phyloP scores from a whole-genome alignment of 257 asterid genomes.

The Ocimum tenuiflorum region DNA sequence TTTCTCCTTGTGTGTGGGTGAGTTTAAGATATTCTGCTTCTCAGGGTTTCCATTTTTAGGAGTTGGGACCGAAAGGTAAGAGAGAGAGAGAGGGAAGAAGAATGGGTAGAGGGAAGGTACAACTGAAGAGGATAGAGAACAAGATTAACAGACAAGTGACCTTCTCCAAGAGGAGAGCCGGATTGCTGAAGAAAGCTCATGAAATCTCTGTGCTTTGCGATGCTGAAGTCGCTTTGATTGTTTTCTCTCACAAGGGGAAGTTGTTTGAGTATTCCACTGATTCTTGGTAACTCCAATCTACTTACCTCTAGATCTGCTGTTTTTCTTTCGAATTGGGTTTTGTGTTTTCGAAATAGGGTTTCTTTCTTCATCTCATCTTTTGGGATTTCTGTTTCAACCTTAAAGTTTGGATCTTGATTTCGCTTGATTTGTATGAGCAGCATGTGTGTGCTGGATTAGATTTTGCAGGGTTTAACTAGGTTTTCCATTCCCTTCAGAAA shows the following conservation, averaged over 20 bases:
- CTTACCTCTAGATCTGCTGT: too few species aligned
- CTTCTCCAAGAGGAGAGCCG: constrained; percentile 60
- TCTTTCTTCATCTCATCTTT: not conserved
- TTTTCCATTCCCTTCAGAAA: not conserved
- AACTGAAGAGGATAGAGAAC: constrained; percentile 67
- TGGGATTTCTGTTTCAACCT: not conserved
- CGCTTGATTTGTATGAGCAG: not conserved
- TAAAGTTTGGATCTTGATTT: not conserved
- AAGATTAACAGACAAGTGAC: constrained; percentile 71
- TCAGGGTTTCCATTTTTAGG: constrained; percentile 52
- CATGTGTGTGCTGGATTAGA: too few species aligned
- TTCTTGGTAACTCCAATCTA: constrained; percentile 32
- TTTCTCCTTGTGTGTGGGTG: not conserved
- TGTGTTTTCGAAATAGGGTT: constrained; percentile 9
- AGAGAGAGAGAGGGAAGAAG: not conserved
- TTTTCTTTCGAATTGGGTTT: too few species aligned
- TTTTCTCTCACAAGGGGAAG: constrained; percentile 59
- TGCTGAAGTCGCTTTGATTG: constrained; percentile 34
- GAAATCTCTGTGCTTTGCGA: constrained; percentile 61
- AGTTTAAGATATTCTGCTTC: not conserved
- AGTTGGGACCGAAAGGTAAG: constrained; percentile 1
- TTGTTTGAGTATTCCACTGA: constrained; percentile 53
- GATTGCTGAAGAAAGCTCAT: constrained; percentile 60
- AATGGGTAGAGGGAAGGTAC: constrained; percentile 69
- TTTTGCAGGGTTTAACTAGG: not conserved